Evolutionary conservation across 2,329 filamentous ascomycete genomes (phyloP).

Genomic region (Endoconidiophora polonica): DNA sequence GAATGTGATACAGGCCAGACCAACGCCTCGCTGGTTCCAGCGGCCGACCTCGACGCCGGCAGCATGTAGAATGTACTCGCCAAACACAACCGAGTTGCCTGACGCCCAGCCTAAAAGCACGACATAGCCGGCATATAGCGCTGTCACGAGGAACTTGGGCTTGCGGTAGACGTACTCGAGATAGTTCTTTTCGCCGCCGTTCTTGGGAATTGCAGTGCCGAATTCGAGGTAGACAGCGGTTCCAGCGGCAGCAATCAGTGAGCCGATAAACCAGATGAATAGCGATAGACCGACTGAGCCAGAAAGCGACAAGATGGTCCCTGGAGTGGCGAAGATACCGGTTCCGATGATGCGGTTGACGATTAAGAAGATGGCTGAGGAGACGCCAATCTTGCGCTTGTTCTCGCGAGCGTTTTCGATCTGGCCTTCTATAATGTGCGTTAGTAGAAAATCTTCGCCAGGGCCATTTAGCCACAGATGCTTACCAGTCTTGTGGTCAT

Average conservation of each 20-base stretch:
- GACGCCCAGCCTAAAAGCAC: conserved; percentile 49
- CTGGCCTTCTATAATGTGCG: conserved; percentile 15
- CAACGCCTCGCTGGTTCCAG: conserved; percentile 52
- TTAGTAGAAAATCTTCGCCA: not conserved
- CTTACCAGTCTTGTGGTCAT: conserved; percentile 4
- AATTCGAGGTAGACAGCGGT: conserved; percentile 51
- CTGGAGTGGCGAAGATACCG: conserved; percentile 49
- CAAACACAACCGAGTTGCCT: conserved; percentile 52
- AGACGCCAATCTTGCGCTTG: conserved; percentile 38
- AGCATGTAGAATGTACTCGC: conserved; percentile 52
- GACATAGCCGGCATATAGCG: conserved; percentile 43
- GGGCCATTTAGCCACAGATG: not conserved
- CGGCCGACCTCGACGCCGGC: conserved; percentile 42
- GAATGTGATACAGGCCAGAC: conserved; percentile 47
- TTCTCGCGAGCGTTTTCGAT: conserved; percentile 27
- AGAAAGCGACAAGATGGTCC: conserved; percentile 36
- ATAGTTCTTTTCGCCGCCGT: conserved; percentile 52
- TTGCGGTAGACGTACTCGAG: conserved; percentile 46
- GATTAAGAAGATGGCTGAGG: conserved; percentile 40
- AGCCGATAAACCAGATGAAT: conserved; percentile 46
- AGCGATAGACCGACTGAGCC: conserved; percentile 46
- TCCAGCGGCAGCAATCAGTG: conserved; percentile 43
- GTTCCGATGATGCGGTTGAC: conserved; percentile 51
- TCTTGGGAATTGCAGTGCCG: conserved; percentile 46
- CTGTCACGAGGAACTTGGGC: conserved; percentile 44